phyloP scores from a whole-genome alignment of 306 rosid genomes.

The Quercus ilex region DNA sequence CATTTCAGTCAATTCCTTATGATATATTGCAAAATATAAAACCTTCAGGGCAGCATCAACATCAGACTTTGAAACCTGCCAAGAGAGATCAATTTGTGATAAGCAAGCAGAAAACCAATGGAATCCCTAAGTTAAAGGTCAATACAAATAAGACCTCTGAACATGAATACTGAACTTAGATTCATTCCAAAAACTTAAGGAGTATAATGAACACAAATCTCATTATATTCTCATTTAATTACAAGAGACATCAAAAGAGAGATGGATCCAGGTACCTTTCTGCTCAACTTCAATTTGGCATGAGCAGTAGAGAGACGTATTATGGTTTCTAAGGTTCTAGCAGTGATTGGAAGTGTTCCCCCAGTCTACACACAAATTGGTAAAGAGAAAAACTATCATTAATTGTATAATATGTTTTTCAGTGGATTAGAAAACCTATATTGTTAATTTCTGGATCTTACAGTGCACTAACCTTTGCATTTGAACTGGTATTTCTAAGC shows the following conservation, averaged over 20 bases:
- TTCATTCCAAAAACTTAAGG: neutral
- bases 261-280: constrained; percentile 47
- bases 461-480: constrained; percentile 58
- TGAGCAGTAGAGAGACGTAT: constrained; percentile 98
- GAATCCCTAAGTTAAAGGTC: neutral
- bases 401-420: constrained; percentile 5
- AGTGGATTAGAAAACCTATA: neutral
- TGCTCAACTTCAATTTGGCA: constrained; percentile 90
- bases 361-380: constrained; percentile 63
- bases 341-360: constrained; percentile 96
- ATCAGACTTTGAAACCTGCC: constrained; percentile 79
- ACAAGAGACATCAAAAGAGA: neutral
- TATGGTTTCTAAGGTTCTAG: constrained; percentile 97
- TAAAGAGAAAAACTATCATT: constrained; percentile 1
- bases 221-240: neutral
- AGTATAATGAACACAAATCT: neutral
- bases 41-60: constrained; percentile 87
- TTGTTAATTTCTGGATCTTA: neutral
- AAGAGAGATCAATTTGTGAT: constrained; percentile 14
- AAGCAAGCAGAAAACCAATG: neutral
- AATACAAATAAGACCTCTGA: neutral
- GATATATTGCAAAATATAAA: constrained; percentile 92
- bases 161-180: neutral
- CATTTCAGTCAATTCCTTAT: constrained; percentile 88
- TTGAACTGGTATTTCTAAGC: constrained; percentile 79